Evolutionary conservation across 169 alveolate genomes (phyloP).

Genomic region (Cryptosporidium tyzzeri): DNA sequence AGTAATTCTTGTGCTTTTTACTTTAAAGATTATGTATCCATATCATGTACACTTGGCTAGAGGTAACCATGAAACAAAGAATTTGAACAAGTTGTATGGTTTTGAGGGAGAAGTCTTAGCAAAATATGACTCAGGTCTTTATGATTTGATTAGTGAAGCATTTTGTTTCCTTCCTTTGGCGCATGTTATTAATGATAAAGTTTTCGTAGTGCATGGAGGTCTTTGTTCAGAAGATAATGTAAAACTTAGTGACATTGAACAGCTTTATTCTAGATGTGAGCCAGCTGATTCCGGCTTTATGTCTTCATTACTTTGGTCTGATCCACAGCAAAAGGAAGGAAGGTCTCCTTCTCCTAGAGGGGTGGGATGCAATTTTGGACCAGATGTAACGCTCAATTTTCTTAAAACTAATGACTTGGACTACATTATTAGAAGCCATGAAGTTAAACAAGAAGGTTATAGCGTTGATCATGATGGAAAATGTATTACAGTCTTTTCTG

Average conservation of each 20-base stretch:
- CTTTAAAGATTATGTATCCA: constrained; percentile 94
- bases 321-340: constrained; percentile 95
- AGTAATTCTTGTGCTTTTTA: constrained; percentile 88
- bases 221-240: constrained; percentile 95
- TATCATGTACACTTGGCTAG: constrained; percentile 95
- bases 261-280: constrained; percentile 93
- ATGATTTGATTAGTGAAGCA: constrained; percentile 89
- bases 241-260: constrained; percentile 92
- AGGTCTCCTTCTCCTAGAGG: constrained; percentile 98
- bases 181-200: constrained; percentile 93
- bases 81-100: constrained; percentile 97
- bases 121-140: constrained; percentile 95
- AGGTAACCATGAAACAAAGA: constrained; percentile 99
- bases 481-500: constrained; percentile 97
- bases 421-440: constrained; percentile 96
- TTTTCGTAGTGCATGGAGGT: constrained; percentile 98
- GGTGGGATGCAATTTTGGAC: constrained; percentile 95
- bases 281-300: constrained; percentile 95
- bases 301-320: constrained; percentile 98
- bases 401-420: constrained; percentile 91
- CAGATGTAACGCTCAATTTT: constrained; percentile 95
- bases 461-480: constrained; percentile 96
- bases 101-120: constrained; percentile 97
- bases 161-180: constrained; percentile 98
- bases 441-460: constrained; percentile 98